Evolutionary conservation across 768 basidiomycete species (phyloP).

Genomic region (Suillus tomentosus): DNA sequence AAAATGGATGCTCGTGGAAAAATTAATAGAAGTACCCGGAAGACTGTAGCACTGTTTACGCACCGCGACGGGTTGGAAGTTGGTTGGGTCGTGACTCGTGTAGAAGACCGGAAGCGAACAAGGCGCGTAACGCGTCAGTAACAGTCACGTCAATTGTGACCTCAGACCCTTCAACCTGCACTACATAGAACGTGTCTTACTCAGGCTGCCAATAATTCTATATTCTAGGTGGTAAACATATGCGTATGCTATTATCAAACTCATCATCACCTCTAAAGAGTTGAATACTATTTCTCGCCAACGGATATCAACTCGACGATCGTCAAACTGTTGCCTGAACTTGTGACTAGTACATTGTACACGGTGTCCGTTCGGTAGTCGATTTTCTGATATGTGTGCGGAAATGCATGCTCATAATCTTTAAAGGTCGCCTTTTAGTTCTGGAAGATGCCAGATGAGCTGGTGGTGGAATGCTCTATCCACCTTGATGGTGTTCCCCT

Average conservation of each 20-base stretch:
- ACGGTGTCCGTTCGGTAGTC: neutral
- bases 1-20: neutral
- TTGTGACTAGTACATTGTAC: constrained; percentile 4
- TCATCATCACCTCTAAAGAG: neutral
- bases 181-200: neutral
- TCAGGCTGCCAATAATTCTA: constrained; percentile 1
- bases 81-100: neutral
- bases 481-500: constrained; percentile 31
- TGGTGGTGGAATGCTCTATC: constrained; percentile 35
- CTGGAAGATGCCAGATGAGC: constrained; percentile 19
- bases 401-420: constrained; percentile 3
- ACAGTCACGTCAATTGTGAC: neutral
- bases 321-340: neutral
- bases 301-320: neutral
- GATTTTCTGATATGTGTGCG: constrained; percentile 1
- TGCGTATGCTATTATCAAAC: neutral
- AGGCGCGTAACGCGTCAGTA: constrained; percentile 1
- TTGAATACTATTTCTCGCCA: neutral
- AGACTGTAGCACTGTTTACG: neutral
- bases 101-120: neutral
- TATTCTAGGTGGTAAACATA: neutral
- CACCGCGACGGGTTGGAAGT: neutral
- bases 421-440: neutral
- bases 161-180: neutral
- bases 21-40: neutral